Conservation (phyloP, 352 stramenopile species). For the Phytophthora constricta region DNA sequence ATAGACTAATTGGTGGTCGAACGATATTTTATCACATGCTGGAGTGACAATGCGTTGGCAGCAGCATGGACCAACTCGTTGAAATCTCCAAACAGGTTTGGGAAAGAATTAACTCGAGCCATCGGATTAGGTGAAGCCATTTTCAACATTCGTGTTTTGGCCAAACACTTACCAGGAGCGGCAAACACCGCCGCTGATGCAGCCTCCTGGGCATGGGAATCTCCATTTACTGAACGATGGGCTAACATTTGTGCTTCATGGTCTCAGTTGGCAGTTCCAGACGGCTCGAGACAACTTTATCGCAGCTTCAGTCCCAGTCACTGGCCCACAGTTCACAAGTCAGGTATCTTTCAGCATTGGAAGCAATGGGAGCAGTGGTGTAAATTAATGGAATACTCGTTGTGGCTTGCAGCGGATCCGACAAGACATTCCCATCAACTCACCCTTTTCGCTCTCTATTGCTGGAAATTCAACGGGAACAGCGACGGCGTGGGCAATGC, state of each 20-base stretch:
- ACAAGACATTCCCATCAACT: slow-evolving; percentile 10
- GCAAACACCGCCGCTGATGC: neutral
- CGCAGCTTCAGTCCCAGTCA: slow-evolving; percentile 2
- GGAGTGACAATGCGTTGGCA: neutral
- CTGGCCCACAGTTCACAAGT: neutral
- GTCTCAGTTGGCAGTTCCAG: neutral
- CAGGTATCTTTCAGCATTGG: slow-evolving; percentile 1
- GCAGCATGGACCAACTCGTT: neutral
- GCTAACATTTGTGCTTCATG: slow-evolving; percentile 1
- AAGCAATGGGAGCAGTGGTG: slow-evolving; percentile 2
- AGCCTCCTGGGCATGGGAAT: neutral
- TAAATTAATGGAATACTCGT: neutral
- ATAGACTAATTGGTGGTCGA: neutral
- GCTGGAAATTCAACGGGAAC: neutral
- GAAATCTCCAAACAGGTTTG: neutral
- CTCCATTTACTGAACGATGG: neutral
- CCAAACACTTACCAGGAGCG: neutral
- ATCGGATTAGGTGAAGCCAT: slow-evolving; percentile 6
- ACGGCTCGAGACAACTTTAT: slow-evolving; percentile 2
- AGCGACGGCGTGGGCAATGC: neutral
- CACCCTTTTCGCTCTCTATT: slow-evolving; percentile 3
- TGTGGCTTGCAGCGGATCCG: neutral
- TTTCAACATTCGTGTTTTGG: neutral
- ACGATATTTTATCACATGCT: neutral
- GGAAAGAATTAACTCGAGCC: neutral